Evolutionary conservation across 108 stramenopile species (phyloP).

Genomic region (Licmophora abbreviata): DNA sequence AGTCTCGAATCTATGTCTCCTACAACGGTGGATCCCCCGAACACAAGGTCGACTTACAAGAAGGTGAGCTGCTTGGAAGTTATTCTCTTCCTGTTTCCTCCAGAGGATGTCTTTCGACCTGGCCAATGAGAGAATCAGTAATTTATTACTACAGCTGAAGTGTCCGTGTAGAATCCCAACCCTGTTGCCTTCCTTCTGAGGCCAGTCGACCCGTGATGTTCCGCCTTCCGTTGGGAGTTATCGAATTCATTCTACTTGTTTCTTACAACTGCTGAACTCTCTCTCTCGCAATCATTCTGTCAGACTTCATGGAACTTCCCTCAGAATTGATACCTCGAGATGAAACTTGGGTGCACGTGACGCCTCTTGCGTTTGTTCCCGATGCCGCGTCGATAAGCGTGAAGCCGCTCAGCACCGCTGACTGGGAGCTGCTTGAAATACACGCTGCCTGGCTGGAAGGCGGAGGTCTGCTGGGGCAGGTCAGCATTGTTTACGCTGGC

Average conservation of each 20-base stretch:
- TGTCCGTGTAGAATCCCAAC: constrained; percentile 2
- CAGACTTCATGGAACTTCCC: constrained; percentile 24
- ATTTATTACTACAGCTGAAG: constrained; percentile 6
- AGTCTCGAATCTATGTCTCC: constrained; percentile 32
- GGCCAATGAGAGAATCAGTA: constrained; percentile 42
- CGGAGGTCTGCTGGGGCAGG: constrained; percentile 57
- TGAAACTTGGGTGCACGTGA: constrained; percentile 25
- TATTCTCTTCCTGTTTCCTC: not conserved
- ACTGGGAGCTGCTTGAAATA: constrained; percentile 75
- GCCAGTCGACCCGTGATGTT: constrained; percentile 6
- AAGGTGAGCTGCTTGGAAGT: constrained; percentile 1
- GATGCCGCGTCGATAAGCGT: constrained; percentile 32
- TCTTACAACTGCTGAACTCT: too few relatives aligned
- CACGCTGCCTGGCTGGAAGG: constrained; percentile 48
- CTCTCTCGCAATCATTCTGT: too few relatives aligned
- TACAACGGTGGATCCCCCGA: constrained; percentile 57
- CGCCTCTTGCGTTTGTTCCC: constrained; percentile 25
- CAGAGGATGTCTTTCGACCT: not conserved
- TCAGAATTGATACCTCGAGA: constrained; percentile 28
- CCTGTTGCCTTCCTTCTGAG: constrained; percentile 22
- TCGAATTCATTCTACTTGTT: too few relatives aligned
- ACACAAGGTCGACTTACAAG: constrained; percentile 2
- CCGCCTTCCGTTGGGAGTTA: too few relatives aligned
- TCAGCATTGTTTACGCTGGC: constrained; percentile 50
- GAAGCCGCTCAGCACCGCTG: constrained; percentile 53